A percentile compares a stretch with the other conserved stretches of the same genome.
phyloP scores from a whole-genome alignment of 768 basidiomycete genomes.

The Pisolithus albus region DNA sequence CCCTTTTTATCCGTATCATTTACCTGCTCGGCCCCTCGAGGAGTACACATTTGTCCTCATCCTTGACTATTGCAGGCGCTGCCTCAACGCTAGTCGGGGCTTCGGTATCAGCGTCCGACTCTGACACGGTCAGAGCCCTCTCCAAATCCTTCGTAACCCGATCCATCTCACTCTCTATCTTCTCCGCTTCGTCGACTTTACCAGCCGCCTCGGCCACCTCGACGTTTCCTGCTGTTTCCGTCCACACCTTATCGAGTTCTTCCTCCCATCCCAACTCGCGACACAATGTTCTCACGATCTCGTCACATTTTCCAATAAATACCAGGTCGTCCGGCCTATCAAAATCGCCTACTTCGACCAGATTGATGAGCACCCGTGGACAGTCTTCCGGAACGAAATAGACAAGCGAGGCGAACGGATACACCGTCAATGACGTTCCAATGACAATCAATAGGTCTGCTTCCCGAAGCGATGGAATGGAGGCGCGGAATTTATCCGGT shows the following conservation, averaged over 20 bases:
- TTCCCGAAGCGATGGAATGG: constrained; percentile 44
- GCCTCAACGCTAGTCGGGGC: background rate
- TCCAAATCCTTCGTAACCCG: constrained; percentile 19
- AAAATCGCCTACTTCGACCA: constrained; percentile 72
- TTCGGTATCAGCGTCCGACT: background rate
- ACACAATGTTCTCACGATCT: constrained; percentile 54
- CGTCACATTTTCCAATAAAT: constrained; percentile 66
- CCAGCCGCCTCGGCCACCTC: constrained; percentile 10
- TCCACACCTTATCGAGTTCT: constrained; percentile 53
- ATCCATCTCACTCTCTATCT: constrained; percentile 20
- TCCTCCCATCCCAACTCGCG: constrained; percentile 69
- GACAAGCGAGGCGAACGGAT: constrained; percentile 81
- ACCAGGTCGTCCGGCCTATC: constrained; percentile 54
- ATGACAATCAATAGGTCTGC: constrained; percentile 88
- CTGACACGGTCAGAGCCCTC: constrained; percentile 14
- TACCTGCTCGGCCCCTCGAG: too few relatives aligned
- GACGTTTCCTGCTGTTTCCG: constrained; percentile 35
- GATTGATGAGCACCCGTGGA: constrained; percentile 85
- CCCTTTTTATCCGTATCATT: too few relatives aligned
- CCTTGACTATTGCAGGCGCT: background rate
- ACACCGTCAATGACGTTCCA: constrained; percentile 83
- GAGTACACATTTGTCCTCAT: background rate
- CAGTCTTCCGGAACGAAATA: constrained; percentile 45
- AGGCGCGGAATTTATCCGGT: constrained; percentile 57
- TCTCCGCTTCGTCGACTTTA: constrained; percentile 2